phyloP scores from a whole-genome alignment of 2,329 filamentous ascomycete genomes.

The Verticillium klebahnii region DNA sequence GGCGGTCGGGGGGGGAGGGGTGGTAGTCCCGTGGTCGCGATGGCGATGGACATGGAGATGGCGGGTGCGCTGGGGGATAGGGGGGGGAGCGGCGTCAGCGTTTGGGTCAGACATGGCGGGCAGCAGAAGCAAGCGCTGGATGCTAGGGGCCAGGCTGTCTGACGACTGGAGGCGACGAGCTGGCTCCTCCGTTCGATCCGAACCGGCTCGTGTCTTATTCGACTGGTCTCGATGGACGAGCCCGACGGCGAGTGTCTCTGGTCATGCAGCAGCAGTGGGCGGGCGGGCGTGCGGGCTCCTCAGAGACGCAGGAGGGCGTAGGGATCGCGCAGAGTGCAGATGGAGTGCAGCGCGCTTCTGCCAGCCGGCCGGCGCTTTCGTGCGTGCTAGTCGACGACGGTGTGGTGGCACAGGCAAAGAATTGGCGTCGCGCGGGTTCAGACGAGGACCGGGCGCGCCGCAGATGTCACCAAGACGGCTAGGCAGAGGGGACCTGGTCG shows the following conservation, averaged over 20 bases:
- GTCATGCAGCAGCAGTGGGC: not conserved
- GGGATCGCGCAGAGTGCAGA: not conserved
- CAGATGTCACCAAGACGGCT: not conserved
- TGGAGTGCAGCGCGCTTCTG: not conserved
- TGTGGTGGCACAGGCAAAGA: not conserved
- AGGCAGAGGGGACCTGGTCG: no score
- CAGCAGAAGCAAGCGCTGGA: not conserved
- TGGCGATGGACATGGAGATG: slow-evolving; percentile 8
- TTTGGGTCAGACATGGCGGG: not conserved
- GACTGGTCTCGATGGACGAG: not conserved
- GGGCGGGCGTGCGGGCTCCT: not conserved
- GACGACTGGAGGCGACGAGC: no score
- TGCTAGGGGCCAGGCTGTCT: not conserved
- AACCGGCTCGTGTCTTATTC: not conserved
- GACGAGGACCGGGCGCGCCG: not conserved
- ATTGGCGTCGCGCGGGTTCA: not conserved
- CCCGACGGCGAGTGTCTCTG: not conserved
- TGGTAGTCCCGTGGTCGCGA: slow-evolving; percentile 5
- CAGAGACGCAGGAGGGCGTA: not conserved
- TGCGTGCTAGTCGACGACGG: not conserved
- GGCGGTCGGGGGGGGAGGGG: not conserved
- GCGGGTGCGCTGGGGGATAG: slow-evolving; percentile 14
- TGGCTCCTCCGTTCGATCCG: not conserved
- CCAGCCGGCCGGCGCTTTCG: not conserved
- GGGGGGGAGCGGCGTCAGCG: slow-evolving; percentile 8